Base-by-base conservation (phyloP, 305 asterid genomes). In the Plantago rigida region DNA sequence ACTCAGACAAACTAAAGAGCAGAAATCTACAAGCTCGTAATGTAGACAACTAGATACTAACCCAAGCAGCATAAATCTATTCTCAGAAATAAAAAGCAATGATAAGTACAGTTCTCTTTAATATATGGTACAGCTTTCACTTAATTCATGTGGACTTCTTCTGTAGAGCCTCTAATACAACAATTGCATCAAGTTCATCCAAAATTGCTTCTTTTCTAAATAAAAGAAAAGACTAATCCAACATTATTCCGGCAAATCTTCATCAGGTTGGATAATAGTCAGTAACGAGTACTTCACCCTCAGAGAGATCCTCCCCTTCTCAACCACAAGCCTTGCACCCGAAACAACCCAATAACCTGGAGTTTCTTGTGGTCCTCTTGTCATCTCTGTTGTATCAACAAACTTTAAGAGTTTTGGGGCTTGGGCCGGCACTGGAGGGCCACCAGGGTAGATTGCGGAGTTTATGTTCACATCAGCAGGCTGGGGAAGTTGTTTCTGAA, bases 321-420 rank as follows among this genome's bases (percentile, higher is more conserved):
- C 98, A 53, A 88, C 96, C 69, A 92, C 72, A 65, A 92, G 89
- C 49, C 93, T 83, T 9, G 98, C 96, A 51, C 98, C 98, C 0
- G 98, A 92, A 71, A 83, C 96, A 42, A 92, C 89, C 98, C 98
- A 92, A 76, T 92, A 92, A 48, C 98, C 98, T 0, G 98, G 96
- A 3, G 88, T 79, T 60, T 88, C 96, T 62, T 84, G 96, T 15
- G 98, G 95, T 12, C 98, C 98, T 68, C 98, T 74, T 0, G 82
- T 81, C 96, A 92, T 92, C 79, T 92, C 96, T 13, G 93, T 76
- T 3, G 90, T 83, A 73, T 92, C 98, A 9, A 88, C 96, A 69
- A 86, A 82, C 73, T 82, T 92, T 83, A 92, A 65, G 36, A 92
- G 84, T 69, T 84, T 92, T 5, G 93, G 83, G 26, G 93, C 71